These are phyloP conservation scores for Alternaria novae-zelandiae DNA, from an alignment of 2,329 filamentous ascomycete genomes.

Conservation along the genomic window DNA sequence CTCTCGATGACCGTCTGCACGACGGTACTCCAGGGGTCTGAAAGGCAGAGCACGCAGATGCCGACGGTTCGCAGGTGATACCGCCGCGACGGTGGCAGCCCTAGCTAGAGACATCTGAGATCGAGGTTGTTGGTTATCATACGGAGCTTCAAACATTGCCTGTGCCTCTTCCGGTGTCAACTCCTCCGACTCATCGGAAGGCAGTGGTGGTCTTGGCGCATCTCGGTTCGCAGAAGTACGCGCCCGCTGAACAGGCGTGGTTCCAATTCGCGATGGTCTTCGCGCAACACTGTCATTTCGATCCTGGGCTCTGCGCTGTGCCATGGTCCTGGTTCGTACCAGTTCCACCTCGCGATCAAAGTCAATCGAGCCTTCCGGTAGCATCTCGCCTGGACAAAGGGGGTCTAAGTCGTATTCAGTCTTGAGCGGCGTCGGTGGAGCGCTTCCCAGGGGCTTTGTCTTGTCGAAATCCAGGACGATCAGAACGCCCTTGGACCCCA, in stretches of 20 bases:
- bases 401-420: slow-evolving; percentile 48
- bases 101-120: slow-evolving; percentile 49
- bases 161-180: slow-evolving; percentile 45
- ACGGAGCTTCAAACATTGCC: slow-evolving; percentile 49
- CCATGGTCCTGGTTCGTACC: slow-evolving; percentile 47
- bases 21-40: slow-evolving; percentile 67
- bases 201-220: slow-evolving; percentile 22
- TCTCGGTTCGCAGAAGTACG: slow-evolving; percentile 35
- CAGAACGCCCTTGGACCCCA: slow-evolving; percentile 46
- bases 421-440: slow-evolving; percentile 34
- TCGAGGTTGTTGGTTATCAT: slow-evolving; percentile 49
- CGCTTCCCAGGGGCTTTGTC: slow-evolving; percentile 26
- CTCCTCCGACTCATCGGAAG: slow-evolving; percentile 40
- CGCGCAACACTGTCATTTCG: slow-evolving; percentile 23
- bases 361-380: slow-evolving; percentile 49
- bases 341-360: slow-evolving; percentile 51
- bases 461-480: slow-evolving; percentile 50
- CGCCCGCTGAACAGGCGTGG: slow-evolving; percentile 36
- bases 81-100: slow-evolving; percentile 59
- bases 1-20: slow-evolving; percentile 73
- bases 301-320: slow-evolving; percentile 44
- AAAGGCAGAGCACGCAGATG: slow-evolving; percentile 65
- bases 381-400: slow-evolving; percentile 45
- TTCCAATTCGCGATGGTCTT: slow-evolving; percentile 35
- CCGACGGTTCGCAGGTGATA: slow-evolving; percentile 75